Conservation (phyloP, 208 protist genomes). For the Borovskyia barvae region DNA sequence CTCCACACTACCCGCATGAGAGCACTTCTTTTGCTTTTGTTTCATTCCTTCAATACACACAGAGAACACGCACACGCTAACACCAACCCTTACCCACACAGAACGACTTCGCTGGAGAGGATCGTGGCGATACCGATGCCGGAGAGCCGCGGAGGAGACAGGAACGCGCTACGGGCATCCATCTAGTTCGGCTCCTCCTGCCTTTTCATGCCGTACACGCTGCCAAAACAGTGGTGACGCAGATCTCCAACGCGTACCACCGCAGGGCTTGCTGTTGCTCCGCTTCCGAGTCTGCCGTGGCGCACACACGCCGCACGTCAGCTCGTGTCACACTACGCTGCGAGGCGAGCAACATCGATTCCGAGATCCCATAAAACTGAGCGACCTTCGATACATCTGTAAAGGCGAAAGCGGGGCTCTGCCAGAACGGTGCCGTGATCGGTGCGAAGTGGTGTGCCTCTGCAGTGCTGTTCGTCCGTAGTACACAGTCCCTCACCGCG, state of each 20-base stretch:
- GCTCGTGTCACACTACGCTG: constrained; percentile 18
- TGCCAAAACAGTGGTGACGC: constrained; percentile 55
- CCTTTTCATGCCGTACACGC: constrained; percentile 41
- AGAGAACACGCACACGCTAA: no score
- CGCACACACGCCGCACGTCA: constrained; percentile 3
- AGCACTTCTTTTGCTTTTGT: no score
- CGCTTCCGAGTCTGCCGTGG: background rate
- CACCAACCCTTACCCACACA: no score
- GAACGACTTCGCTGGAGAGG: no score
- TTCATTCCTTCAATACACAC: no score
- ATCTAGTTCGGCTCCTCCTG: no score
- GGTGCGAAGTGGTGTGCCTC: constrained; percentile 1
- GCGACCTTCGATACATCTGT: constrained; percentile 13
- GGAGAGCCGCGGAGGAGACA: no score
- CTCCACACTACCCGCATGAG: no score
- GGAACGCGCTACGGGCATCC: no score
- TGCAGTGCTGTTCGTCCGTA: constrained; percentile 5
- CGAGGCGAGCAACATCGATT: constrained; percentile 16
- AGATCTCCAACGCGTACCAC: constrained; percentile 42
- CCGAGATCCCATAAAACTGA: constrained; percentile 28
- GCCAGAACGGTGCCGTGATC: constrained; percentile 15
- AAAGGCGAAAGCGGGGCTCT: constrained; percentile 5
- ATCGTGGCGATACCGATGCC: no score
- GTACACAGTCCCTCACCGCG: background rate
- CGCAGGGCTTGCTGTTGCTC: constrained; percentile 14